phyloP scores from a whole-genome alignment of 1,284 basidiomycete genomes.

The Ceratobasidium sp. region DNA sequence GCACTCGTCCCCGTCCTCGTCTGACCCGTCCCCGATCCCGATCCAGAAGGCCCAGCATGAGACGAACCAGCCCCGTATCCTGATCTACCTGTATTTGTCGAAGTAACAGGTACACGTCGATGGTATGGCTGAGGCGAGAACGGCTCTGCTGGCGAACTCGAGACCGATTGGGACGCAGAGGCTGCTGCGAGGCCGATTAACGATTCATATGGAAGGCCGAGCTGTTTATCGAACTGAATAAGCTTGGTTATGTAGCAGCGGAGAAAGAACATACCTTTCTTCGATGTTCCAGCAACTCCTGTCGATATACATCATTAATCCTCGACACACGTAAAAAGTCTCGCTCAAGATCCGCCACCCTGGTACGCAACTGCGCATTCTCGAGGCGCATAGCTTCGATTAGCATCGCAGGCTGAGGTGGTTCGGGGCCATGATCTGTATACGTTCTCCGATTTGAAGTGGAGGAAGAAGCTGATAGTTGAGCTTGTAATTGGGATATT shows the following conservation, averaged over 20 bases:
- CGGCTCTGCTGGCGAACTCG: too few species aligned
- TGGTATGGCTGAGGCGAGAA: too few species aligned
- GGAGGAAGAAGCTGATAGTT: constrained; percentile 48
- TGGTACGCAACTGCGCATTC: constrained; percentile 63
- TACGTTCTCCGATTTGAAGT: background rate
- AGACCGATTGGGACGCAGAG: too few species aligned
- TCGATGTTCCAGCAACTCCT: constrained; percentile 82
- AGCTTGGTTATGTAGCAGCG: background rate
- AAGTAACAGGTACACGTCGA: constrained; percentile 56
- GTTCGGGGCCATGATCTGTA: constrained; percentile 26
- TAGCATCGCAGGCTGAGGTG: constrained; percentile 56
- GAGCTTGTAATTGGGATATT: constrained; percentile 69
- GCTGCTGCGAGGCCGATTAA: too few species aligned
- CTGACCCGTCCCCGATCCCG: too few species aligned
- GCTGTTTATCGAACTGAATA: constrained; percentile 59
- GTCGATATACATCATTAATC: constrained; percentile 83
- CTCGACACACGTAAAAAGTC: constrained; percentile 78
- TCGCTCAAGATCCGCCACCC: constrained; percentile 73
- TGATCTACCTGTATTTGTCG: background rate
- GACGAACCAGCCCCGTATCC: background rate
- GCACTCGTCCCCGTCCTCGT: too few species aligned
- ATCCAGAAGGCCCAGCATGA: background rate
- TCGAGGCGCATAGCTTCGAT: constrained; percentile 80
- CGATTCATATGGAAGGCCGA: constrained; percentile 66
- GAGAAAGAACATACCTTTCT: constrained; percentile 70